Base-by-base conservation (phyloP, 2,329 filamentous ascomycete genomes). In the Diplodia sapinea region DNA sequence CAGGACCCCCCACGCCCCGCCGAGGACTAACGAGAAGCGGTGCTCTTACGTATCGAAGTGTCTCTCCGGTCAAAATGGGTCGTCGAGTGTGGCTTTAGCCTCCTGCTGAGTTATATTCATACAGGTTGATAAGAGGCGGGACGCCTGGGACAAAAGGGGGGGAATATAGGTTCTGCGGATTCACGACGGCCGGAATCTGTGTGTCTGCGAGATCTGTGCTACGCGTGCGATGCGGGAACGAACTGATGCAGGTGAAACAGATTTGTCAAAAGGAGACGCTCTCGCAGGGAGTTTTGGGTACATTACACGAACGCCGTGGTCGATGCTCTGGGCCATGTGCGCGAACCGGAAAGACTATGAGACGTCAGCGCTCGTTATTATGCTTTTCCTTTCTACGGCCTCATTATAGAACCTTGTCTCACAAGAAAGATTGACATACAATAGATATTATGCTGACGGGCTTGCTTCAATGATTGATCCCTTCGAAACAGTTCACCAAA, bases 181-280 rank as follows among this genome's bases (percentile, higher is more conserved):
- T 13, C 17, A 12, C 52, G 31, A 55, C 31, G 31, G 31, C 52
- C 52, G 52, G 9, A 9, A 36, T 13, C 8, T n/a, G n/a, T n/a
- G 52, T 6, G 29, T 55, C 29, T 55, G 52, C 52, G 52, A 55
- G 29, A 55, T 55, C 29, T 36, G 52, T 55, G 52, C 29, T 55
- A 55, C 52, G 29, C 43, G n/a, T 47, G 15, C 31, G 50, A 52
- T n/a, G 29, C 52, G 31, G 23, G 52, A 55, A 23, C 50, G 11
- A 17, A 17, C 20, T 52, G 15, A 5, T 17, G 13, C 29, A 36
- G 29, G 29, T 55, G 52, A 55, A 31, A 55, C 52, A n/a, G 13
- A 13, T 36, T 36, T 17, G 9, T 31, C 52, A 11, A 55, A 31
- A n/a, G 9, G 29, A 55, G 29, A 31, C 17, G 26, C 26, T 33